Percentiles rank a stretch among this genome's conserved stretches.
phyloP scores from a whole-genome alignment of 2,329 filamentous ascomycete species.

The Furcasterigmium sp. region DNA sequence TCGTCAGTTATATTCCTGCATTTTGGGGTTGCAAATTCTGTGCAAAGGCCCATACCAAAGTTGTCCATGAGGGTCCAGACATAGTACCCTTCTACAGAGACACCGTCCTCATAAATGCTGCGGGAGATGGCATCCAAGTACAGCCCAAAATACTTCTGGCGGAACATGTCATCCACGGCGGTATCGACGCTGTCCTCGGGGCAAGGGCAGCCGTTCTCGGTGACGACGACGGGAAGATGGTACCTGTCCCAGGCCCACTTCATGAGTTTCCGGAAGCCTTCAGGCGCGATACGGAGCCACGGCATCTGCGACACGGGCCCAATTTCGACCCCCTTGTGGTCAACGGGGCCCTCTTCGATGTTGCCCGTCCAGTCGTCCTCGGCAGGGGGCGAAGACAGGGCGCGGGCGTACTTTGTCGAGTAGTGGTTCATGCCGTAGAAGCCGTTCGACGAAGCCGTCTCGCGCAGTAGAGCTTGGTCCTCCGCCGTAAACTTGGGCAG shows the following conservation, averaged over 20 bases:
- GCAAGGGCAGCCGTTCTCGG: conserved; percentile 24
- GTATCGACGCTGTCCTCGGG: conserved; percentile 14
- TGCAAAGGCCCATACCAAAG: conserved; percentile 18
- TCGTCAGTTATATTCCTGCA: background rate
- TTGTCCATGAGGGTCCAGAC: conserved; percentile 30
- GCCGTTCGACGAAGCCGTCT: conserved; percentile 14
- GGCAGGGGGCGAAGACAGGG: conserved; percentile 16
- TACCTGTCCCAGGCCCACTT: conserved; percentile 18
- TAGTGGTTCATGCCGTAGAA: conserved; percentile 38
- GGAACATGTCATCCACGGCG: conserved; percentile 11
- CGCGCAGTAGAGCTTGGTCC: conserved; percentile 18
- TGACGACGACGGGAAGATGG: conserved; percentile 21
- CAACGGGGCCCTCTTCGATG: conserved; percentile 14
- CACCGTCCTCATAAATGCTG: conserved; percentile 20
- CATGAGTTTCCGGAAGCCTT: conserved; percentile 22
- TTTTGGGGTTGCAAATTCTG: background rate
- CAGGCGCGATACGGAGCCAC: conserved; percentile 14
- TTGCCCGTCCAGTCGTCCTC: conserved; percentile 20
- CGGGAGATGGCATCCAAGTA: conserved; percentile 18
- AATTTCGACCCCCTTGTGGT: conserved; percentile 20
- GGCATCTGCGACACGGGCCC: conserved; percentile 5
- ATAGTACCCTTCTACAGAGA: conserved; percentile 26
- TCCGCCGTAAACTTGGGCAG: conserved; percentile 21
- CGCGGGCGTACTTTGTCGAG: conserved; percentile 27
- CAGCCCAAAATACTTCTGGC: conserved; percentile 14